Base-by-base conservation (phyloP, 345 rosid species). In the Erodium maritimum region DNA sequence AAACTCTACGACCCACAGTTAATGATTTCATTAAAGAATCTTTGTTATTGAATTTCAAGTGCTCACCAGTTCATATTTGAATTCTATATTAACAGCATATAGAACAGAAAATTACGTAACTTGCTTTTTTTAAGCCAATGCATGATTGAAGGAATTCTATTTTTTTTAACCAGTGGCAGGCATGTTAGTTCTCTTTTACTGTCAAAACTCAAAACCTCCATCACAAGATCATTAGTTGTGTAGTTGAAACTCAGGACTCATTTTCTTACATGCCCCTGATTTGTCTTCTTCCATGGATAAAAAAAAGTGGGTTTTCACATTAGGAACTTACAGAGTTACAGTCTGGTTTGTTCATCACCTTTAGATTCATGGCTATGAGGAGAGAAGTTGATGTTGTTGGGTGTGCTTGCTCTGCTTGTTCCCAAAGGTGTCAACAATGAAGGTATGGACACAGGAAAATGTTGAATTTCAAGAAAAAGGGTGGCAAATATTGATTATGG, bases 401-500 rank as follows among this genome's bases (percentile, higher is more conserved):
- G 37, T 66, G 54, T 60, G 42, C 51, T 57, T 75, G 55, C 63
- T 74, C 62, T 75, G 74, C 72, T 60, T 77, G 52, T 74, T 56
- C 70, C 88, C 17, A 72, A 82, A 75, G 97, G 95, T 61, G 89
- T 87, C 56, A 87, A 90, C 78, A 79, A 18, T 71, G 97, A 90
- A 87, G 97, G 97, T 87, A 83, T 68, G 4, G 65, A 54, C 24
- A 48, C 14, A 25, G 5, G n/a, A 34, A 10, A 9, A 21, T 51
- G 20, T 20, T 7, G 12, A 25, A 23, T 19, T 16, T 21, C 22
- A 52, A 52, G 19, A 12, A 18, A 0, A 52, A 21, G 21, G 1
- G 21, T 52, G 18, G 19, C 20, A 19, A 14, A 20, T 19, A 20
- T 23, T 23, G 8, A 0, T 54, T 54, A 2, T 54, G 13, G 6